Evolutionary conservation across 768 basidiomycete genomes (phyloP).

Genomic region (Melanogaster broomeanus): DNA sequence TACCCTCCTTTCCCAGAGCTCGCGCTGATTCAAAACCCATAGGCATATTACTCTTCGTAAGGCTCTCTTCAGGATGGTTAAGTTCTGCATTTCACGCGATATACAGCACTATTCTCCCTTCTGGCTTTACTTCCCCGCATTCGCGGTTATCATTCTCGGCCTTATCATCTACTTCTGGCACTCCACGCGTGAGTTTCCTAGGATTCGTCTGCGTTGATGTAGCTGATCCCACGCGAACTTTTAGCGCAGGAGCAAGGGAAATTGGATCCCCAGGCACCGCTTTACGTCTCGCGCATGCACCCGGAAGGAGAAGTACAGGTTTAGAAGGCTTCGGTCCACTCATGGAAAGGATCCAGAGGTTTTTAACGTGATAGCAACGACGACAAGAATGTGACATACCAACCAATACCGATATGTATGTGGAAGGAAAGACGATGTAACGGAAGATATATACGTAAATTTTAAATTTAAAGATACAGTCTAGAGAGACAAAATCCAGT

Average conservation of each 20-base stretch:
- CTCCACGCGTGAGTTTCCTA: slow-evolving; percentile 64
- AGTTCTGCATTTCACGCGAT: slow-evolving; percentile 2
- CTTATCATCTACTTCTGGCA: slow-evolving; percentile 87
- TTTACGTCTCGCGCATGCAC: slow-evolving; percentile 46
- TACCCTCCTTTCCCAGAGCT: neutral
- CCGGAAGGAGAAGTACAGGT: slow-evolving; percentile 15
- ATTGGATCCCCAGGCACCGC: slow-evolving; percentile 57
- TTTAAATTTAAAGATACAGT: neutral
- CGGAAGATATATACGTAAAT: neutral
- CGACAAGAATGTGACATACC: neutral
- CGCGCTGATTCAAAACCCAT: slow-evolving; percentile 4
- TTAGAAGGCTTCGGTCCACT: slow-evolving; percentile 6
- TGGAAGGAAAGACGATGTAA: neutral
- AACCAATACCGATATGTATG: neutral
- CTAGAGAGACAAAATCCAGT: slow-evolving; percentile 32
- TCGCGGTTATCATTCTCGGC: slow-evolving; percentile 66
- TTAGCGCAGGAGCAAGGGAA: slow-evolving; percentile 76
- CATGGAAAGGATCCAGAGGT: neutral
- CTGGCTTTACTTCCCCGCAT: slow-evolving; percentile 89
- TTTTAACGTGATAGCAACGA: neutral
- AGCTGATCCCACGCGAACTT: slow-evolving; percentile 9
- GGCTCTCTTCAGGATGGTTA: slow-evolving; percentile 11
- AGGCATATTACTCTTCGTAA: slow-evolving; percentile 57
- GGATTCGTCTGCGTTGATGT: neutral
- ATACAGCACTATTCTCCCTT: slow-evolving; percentile 75